These are phyloP conservation scores for Setaria italica DNA, from an alignment of 202 grass and related monocot genomes.

Conservation along the genomic window DNA sequence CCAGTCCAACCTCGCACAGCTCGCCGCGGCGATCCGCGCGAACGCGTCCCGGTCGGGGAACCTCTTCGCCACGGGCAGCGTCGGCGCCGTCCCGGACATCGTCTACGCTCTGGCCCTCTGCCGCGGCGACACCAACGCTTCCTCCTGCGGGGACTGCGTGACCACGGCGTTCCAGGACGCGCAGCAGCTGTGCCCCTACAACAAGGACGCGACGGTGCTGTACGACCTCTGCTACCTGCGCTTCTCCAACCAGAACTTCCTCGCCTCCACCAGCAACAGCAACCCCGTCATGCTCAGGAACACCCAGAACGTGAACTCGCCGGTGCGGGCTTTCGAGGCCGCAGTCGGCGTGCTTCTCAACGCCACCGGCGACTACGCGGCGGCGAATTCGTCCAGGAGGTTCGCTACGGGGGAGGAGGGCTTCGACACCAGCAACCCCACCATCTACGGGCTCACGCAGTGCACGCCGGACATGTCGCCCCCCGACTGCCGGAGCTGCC, in stretches of 20 bases:
- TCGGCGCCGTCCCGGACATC: slow-evolving; percentile 41
- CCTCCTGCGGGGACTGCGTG: slow-evolving; percentile 47
- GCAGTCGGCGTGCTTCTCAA: slow-evolving; percentile 49
- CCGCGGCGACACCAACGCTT: slow-evolving; percentile 52
- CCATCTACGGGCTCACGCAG: slow-evolving; percentile 65
- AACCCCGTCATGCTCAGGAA: slow-evolving; percentile 8
- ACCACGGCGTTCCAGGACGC: slow-evolving; percentile 41
- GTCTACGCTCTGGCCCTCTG: slow-evolving; percentile 59
- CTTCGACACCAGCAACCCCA: background rate
- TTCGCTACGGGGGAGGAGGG: slow-evolving; percentile 66
- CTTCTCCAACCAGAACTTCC: slow-evolving; percentile 51
- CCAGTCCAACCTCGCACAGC: slow-evolving; percentile 49
- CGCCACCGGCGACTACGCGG: slow-evolving; percentile 39
- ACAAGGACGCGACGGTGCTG: slow-evolving; percentile 12
- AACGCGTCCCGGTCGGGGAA: slow-evolving; percentile 6
- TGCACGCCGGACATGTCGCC: slow-evolving; percentile 55
- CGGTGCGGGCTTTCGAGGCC: slow-evolving; percentile 13
- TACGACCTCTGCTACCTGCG: slow-evolving; percentile 55
- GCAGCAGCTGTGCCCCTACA: slow-evolving; percentile 54
- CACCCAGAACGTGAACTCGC: slow-evolving; percentile 16
- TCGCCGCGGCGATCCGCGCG: slow-evolving; percentile 54
- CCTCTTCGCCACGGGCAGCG: slow-evolving; percentile 19
- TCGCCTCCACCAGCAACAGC: background rate
- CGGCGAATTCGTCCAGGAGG: slow-evolving; percentile 27
- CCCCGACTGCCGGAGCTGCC: slow-evolving; percentile 38